These are phyloP conservation scores for Penicillium argentinense DNA, from an alignment of 495 filamentous ascomycete species.

Conservation along the genomic window DNA sequence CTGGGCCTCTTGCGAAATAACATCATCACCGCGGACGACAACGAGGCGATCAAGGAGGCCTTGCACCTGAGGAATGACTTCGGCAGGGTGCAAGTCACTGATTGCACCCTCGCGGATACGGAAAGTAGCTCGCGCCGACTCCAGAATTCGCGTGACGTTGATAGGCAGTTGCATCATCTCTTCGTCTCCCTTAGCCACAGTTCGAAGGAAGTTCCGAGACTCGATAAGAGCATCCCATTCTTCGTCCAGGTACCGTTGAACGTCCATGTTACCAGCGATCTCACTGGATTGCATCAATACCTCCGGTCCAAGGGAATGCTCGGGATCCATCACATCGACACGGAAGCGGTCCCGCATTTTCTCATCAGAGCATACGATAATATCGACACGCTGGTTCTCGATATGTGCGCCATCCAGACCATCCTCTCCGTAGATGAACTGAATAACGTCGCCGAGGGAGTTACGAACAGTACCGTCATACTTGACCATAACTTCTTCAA, in stretches of 20 bases:
- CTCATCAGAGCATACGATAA: slow-evolving; percentile 69
- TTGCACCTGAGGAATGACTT: slow-evolving; percentile 81
- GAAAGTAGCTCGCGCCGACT: slow-evolving; percentile 86
- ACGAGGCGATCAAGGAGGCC: slow-evolving; percentile 72
- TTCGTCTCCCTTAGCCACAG: slow-evolving; percentile 65
- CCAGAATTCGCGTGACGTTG: slow-evolving; percentile 86
- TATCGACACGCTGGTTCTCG: slow-evolving; percentile 86
- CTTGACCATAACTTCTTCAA: slow-evolving; percentile 96
- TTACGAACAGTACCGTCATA: slow-evolving; percentile 98
- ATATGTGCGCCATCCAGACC: slow-evolving; percentile 89
- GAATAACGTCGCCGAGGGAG: slow-evolving; percentile 93
- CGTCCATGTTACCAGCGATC: slow-evolving; percentile 78
- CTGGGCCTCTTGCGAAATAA: slow-evolving; percentile 81
- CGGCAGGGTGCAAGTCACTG: slow-evolving; percentile 87
- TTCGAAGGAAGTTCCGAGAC: slow-evolving; percentile 74
- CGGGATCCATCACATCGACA: slow-evolving; percentile 92
- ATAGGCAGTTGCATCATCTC: slow-evolving; percentile 87
- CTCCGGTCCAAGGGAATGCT: slow-evolving; percentile 60
- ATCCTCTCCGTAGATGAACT: slow-evolving; percentile 98
- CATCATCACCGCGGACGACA: slow-evolving; percentile 81
- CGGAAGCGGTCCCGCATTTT: slow-evolving; percentile 78
- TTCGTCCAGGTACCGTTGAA: slow-evolving; percentile 80
- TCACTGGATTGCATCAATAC: slow-evolving; percentile 84
- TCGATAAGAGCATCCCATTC: slow-evolving; percentile 78
- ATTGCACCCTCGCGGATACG: slow-evolving; percentile 78